These are phyloP conservation scores for Microsporum ferrugineum DNA, from an alignment of 2,329 filamentous ascomycete species.

Conservation along the genomic window DNA sequence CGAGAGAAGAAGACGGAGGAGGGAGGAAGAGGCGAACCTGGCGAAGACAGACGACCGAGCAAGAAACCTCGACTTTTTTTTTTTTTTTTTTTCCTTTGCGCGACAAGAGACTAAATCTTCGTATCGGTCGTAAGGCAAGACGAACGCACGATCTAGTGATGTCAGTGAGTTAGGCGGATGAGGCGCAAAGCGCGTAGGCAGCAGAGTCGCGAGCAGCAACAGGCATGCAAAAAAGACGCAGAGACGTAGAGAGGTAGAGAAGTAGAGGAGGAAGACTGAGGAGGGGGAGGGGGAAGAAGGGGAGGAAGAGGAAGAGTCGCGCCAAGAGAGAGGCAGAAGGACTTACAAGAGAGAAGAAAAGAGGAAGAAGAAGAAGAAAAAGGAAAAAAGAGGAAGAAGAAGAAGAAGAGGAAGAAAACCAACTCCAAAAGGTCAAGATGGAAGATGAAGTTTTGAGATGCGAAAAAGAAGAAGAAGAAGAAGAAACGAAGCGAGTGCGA, in stretches of 20 bases:
- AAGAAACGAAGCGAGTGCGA: background rate
- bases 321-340: background rate
- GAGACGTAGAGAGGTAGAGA: background rate
- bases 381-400: background rate
- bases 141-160: background rate
- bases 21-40: background rate
- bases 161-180: background rate
- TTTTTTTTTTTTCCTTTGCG: constrained; percentile 3
- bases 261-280: background rate
- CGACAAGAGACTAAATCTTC: background rate
- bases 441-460: background rate
- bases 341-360: background rate
- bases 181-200: background rate
- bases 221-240: background rate
- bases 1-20: constrained; percentile 1
- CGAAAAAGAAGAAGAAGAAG: background rate
- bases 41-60: background rate
- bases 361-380: background rate
- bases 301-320: background rate
- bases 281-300: background rate
- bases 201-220: constrained; percentile 2
- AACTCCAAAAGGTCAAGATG: background rate
- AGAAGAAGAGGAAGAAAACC: background rate
- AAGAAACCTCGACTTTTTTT: background rate
- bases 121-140: constrained; percentile 1